phyloP scores from a whole-genome alignment of 768 basidiomycete genomes.

The Pulveroboletus frians region DNA sequence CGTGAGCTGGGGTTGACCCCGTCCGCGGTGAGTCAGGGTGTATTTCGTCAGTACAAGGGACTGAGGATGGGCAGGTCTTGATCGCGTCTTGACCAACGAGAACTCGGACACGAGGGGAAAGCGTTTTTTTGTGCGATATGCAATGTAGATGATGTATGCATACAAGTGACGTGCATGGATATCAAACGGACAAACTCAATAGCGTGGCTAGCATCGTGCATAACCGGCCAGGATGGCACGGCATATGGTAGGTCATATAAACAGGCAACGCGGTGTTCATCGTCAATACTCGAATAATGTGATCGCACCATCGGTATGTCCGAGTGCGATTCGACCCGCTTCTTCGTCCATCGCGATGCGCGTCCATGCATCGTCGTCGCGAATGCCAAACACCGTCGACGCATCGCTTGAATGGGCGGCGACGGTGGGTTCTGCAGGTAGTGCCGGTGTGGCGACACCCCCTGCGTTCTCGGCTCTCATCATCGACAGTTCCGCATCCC shows the following conservation, averaged over 20 bases:
- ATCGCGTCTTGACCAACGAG: constrained; percentile 38
- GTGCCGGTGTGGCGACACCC: background rate
- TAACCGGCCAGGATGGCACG: too few relatives aligned
- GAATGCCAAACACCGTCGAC: constrained; percentile 41
- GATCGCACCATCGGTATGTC: constrained; percentile 41
- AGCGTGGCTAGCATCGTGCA: background rate
- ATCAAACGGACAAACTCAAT: too few relatives aligned
- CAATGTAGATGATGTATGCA: background rate
- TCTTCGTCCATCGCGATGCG: constrained; percentile 36
- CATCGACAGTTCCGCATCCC: background rate
- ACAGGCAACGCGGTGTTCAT: too few relatives aligned
- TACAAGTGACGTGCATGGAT: background rate
- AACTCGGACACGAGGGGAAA: background rate
- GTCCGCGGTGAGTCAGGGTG: constrained; percentile 50
- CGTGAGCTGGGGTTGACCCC: constrained; percentile 86
- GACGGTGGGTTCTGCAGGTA: background rate
- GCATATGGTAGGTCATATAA: too few relatives aligned
- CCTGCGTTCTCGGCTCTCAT: background rate
- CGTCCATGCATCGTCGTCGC: constrained; percentile 47
- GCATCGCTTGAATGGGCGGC: background rate
- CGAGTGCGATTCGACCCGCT: constrained; percentile 34
- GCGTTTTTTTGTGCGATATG: background rate
- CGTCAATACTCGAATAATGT: constrained; percentile 43
- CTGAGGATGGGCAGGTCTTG: constrained; percentile 40
- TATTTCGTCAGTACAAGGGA: background rate